A percentile compares a stretch with the other conserved stretches of the same genome.
Conservation (phyloP, 1,139 yeast species). For the Taiozyma sp. region DNA sequence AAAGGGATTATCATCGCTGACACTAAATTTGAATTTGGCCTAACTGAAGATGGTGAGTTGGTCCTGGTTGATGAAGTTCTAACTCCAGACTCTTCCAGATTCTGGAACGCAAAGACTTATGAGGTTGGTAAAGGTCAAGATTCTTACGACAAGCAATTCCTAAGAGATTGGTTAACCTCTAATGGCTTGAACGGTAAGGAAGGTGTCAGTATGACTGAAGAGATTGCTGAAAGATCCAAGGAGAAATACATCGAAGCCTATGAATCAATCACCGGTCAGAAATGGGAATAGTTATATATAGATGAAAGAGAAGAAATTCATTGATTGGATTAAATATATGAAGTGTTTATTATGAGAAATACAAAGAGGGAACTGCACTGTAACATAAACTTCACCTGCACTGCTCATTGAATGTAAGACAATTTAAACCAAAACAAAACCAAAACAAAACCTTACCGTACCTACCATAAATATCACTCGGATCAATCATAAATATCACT, state of each 20-base stretch:
- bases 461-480: too few species aligned
- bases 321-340: not conserved
- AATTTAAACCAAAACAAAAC: not conserved
- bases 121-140: constrained; percentile 76
- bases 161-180: constrained; percentile 91
- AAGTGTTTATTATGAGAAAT: not conserved
- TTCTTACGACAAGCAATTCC: constrained; percentile 90
- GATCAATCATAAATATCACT: not conserved
- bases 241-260: constrained; percentile 86
- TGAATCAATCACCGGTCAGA: constrained; percentile 72
- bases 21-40: constrained; percentile 95
- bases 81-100: constrained; percentile 96
- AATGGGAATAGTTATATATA: constrained; percentile 37
- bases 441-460: not conserved
- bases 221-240: constrained; percentile 60
- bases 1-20: constrained; percentile 94
- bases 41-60: constrained; percentile 58
- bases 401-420: not conserved
- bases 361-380: not conserved
- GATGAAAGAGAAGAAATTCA: not conserved
- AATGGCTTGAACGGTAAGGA: constrained; percentile 75
- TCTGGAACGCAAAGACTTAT: constrained; percentile 76
- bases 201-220: constrained; percentile 76
- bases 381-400: not conserved
- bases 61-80: constrained; percentile 95